phyloP scores from a whole-genome alignment of 179 eudicot genomes.

The Silene noctiflora region DNA sequence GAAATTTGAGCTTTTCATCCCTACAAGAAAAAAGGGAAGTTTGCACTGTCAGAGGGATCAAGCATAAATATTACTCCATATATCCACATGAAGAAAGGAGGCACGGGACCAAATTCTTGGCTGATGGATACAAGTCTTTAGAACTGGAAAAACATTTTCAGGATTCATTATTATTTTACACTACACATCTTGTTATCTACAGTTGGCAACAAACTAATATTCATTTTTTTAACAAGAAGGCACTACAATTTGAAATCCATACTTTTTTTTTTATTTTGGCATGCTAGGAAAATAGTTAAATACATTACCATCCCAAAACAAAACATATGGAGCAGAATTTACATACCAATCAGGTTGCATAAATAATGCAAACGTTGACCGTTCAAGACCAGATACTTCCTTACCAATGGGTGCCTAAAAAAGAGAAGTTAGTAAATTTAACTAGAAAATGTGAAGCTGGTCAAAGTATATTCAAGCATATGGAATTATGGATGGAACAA shows the following conservation, averaged over 20 bases:
- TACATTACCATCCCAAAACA: background rate
- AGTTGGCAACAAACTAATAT: background rate
- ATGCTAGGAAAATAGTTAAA: background rate
- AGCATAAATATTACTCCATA: background rate
- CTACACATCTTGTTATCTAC: background rate
- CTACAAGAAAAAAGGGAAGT: constrained; percentile 34
- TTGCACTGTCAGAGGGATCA: background rate
- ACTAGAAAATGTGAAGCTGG: constrained; percentile 12
- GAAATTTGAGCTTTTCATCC: constrained; percentile 79
- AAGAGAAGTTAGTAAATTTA: background rate
- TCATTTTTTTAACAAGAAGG: background rate
- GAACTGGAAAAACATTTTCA: background rate
- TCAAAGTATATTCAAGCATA: background rate
- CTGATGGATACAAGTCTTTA: background rate
- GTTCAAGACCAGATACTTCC: constrained; percentile 67
- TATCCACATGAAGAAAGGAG: background rate
- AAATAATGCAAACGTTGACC: constrained; percentile 91
- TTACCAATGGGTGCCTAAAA: constrained; percentile 73
- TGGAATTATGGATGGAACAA: constrained; percentile 14
- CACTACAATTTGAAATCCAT: background rate
- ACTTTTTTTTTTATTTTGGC: constrained; percentile 1
- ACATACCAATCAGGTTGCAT: constrained; percentile 98
- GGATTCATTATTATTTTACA: background rate
- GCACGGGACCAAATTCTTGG: background rate
- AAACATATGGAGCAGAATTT: background rate